phyloP scores from a whole-genome alignment of 192 early-diverging fungal species.

The Entomortierella parvispora region DNA sequence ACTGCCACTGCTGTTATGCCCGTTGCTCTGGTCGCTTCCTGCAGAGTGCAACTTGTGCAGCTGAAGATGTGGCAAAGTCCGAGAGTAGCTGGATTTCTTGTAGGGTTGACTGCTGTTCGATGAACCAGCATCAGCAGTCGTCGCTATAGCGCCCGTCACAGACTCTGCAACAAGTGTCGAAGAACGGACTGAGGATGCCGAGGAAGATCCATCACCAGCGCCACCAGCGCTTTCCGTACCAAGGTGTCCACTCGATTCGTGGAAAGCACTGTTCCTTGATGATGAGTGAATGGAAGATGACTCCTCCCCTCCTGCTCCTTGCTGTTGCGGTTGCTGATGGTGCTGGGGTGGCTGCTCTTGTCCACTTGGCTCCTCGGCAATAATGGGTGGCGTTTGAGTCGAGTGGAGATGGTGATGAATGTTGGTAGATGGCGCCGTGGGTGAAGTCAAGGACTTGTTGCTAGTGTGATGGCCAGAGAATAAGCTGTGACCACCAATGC shows the following conservation, averaged over 20 bases:
- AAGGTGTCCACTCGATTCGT: not conserved
- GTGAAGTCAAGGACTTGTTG: slow-evolving; percentile 7
- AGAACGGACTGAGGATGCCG: slow-evolving; percentile 16
- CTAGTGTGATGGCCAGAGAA: slow-evolving; percentile 35
- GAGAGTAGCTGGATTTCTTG: slow-evolving; percentile 26
- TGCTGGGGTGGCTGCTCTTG: not conserved
- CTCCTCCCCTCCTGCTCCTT: not conserved
- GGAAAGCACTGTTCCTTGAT: not conserved
- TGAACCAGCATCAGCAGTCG: slow-evolving; percentile 18
- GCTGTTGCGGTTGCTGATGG: not conserved
- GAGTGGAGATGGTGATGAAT: slow-evolving; percentile 3
- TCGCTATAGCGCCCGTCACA: not conserved
- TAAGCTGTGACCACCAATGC: slow-evolving; percentile 32
- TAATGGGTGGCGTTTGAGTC: slow-evolving; percentile 3
- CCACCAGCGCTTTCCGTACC: not conserved
- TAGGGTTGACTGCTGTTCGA: slow-evolving; percentile 8
- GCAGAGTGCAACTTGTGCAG: slow-evolving; percentile 7
- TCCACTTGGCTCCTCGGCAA: slow-evolving; percentile 30
- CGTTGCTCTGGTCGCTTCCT: not conserved
- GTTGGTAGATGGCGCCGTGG: not conserved
- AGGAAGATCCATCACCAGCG: slow-evolving; percentile 1
- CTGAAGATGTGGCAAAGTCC: slow-evolving; percentile 22
- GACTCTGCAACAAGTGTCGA: slow-evolving; percentile 12
- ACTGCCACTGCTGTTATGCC: not conserved
- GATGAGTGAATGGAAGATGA: not conserved